phyloP scores from a whole-genome alignment of 1,139 yeast genomes.

The Pichia sp. region DNA sequence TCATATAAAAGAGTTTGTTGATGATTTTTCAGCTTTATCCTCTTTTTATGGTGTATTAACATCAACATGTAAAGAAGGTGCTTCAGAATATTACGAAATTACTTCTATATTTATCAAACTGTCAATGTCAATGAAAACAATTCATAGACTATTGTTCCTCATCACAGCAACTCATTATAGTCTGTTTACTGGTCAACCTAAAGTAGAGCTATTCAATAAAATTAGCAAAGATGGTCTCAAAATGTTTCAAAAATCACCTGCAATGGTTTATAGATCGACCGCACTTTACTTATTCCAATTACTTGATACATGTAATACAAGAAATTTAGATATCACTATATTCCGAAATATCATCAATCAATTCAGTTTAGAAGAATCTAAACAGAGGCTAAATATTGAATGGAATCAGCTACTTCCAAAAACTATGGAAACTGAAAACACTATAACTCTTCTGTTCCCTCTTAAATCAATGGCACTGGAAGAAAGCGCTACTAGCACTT shows the following conservation, averaged over 20 bases:
- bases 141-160: slow-evolving; percentile 9
- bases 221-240: slow-evolving; percentile 11
- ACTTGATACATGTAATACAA: background rate
- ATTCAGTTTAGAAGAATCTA: background rate
- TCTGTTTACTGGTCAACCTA: slow-evolving; percentile 1
- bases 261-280: slow-evolving; percentile 11
- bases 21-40: background rate
- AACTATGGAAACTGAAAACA: background rate
- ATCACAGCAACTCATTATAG: slow-evolving; percentile 12
- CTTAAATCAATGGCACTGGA: background rate
- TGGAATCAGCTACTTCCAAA: too few relatives aligned
- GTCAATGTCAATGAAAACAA: slow-evolving; percentile 12
- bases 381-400: background rate
- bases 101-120: slow-evolving; percentile 8
- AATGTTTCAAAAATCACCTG: slow-evolving; percentile 12
- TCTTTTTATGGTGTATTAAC: slow-evolving; percentile 1
- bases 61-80: background rate
- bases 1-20: background rate
- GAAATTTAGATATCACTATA: background rate
- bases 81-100: background rate
- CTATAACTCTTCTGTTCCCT: background rate
- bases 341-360: background rate
- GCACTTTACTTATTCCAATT: slow-evolving; percentile 5
- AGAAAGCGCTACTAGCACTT: background rate
- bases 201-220: slow-evolving; percentile 5